Conservation (phyloP, 2,329 filamentous ascomycete species). For the Chrysoporthe austroafricana region DNA sequence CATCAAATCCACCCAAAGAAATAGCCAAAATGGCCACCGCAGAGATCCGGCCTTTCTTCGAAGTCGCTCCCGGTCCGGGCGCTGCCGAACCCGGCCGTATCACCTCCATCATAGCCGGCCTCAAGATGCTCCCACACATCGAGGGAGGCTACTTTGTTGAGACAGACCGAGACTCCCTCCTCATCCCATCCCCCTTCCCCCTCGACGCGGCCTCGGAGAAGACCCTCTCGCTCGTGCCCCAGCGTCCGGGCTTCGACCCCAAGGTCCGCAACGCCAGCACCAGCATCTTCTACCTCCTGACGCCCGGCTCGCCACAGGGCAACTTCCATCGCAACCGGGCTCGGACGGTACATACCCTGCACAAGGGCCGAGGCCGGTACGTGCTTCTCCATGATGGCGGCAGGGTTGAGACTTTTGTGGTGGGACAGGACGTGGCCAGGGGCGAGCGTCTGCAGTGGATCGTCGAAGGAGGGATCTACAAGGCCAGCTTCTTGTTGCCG, state of each 20-base stretch:
- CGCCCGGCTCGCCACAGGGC: constrained; percentile 57
- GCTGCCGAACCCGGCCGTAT: constrained; percentile 27
- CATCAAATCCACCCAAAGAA: not conserved
- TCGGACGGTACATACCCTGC: constrained; percentile 67
- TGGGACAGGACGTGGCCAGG: constrained; percentile 58
- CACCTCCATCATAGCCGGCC: constrained; percentile 38
- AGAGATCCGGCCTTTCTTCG: constrained; percentile 18
- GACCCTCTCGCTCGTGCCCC: constrained; percentile 39
- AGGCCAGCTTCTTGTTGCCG: constrained; percentile 63
- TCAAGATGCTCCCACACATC: constrained; percentile 58
- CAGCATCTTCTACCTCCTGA: constrained; percentile 68
- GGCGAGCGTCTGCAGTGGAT: constrained; percentile 71
- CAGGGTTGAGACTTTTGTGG: constrained; percentile 65
- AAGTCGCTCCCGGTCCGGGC: not conserved
- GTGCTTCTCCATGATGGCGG: constrained; percentile 64
- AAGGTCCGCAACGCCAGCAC: constrained; percentile 58
- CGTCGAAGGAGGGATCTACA: constrained; percentile 70
- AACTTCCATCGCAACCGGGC: constrained; percentile 66
- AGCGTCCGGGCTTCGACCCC: constrained; percentile 44
- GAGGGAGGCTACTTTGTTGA: constrained; percentile 69
- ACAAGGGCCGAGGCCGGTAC: constrained; percentile 65
- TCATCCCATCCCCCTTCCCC: constrained; percentile 60
- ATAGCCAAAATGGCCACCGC: not conserved
- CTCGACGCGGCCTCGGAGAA: constrained; percentile 41
- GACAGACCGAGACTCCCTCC: constrained; percentile 58